Percentiles rank a stretch among this genome's conserved stretches.
Conservation (phyloP, 495 filamentous ascomycete species). For the Choiromyces venosus region DNA sequence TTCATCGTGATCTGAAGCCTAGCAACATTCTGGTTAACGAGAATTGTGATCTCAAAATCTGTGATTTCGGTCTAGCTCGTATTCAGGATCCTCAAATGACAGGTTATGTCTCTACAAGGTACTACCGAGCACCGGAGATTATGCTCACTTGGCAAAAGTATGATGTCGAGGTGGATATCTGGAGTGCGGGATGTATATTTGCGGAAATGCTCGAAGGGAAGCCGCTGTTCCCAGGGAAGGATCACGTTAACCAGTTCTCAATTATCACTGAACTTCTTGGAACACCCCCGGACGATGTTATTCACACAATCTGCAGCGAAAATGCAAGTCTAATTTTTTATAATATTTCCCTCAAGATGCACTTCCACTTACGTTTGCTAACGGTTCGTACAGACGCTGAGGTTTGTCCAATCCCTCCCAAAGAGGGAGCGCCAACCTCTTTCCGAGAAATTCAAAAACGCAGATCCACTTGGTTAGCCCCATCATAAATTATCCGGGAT, state of each 20-base stretch:
- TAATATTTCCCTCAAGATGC: slow-evolving; percentile 9
- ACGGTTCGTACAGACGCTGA: slow-evolving; percentile 62
- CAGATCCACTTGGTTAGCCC: slow-evolving; percentile 73
- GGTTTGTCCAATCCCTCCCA: slow-evolving; percentile 97
- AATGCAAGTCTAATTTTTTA: slow-evolving; percentile 59
- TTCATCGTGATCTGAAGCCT: slow-evolving; percentile 94
- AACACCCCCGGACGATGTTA: slow-evolving; percentile 97
- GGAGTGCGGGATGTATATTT: slow-evolving; percentile 98
- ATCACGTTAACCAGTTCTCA: slow-evolving; percentile 98
- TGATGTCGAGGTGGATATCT: slow-evolving; percentile 98
- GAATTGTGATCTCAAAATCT: slow-evolving; percentile 98
- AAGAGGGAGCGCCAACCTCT: slow-evolving; percentile 88
- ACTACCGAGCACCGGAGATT: slow-evolving; percentile 97
- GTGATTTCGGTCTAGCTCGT: slow-evolving; percentile 93
- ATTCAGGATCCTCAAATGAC: slow-evolving; percentile 99
- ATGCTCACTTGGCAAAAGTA: slow-evolving; percentile 99
- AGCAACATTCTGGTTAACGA: slow-evolving; percentile 99
- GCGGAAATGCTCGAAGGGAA: slow-evolving; percentile 99
- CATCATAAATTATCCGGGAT: background rate
- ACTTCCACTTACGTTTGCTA: slow-evolving; percentile 12
- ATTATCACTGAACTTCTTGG: slow-evolving; percentile 98
- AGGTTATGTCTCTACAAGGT: slow-evolving; percentile 95
- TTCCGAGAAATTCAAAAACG: slow-evolving; percentile 89
- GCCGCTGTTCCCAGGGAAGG: slow-evolving; percentile 96
- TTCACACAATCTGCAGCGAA: slow-evolving; percentile 95